Conservation (phyloP, 2,329 filamentous ascomycete species). For the Fusarium burgessii region DNA sequence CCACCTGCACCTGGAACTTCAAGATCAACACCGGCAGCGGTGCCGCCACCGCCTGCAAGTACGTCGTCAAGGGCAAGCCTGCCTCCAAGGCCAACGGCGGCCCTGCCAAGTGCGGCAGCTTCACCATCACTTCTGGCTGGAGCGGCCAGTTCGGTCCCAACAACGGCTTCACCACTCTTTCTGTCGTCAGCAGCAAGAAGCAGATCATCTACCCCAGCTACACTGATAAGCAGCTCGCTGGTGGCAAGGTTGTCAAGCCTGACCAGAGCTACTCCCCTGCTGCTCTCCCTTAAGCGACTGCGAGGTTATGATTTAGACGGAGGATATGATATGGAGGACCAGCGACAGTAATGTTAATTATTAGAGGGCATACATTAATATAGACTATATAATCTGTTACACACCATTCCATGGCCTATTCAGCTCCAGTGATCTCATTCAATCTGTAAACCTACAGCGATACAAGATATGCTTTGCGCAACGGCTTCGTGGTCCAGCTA, state of each 20-base stretch:
- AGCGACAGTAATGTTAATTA: conserved; percentile 5
- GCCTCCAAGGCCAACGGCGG: conserved; percentile 55
- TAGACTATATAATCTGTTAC: conserved; percentile 1
- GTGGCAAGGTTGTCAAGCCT: conserved; percentile 59
- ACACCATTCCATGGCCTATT: rapidly evolving
- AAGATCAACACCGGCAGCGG: conserved; percentile 58
- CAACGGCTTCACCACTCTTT: conserved; percentile 65
- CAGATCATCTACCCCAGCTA: conserved; percentile 65
- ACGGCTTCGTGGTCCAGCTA: neutral
- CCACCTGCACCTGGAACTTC: conserved; percentile 59
- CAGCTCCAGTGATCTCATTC: neutral
- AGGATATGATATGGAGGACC: neutral
- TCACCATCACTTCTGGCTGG: conserved; percentile 65
- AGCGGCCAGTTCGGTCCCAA: conserved; percentile 64
- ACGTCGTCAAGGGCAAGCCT: conserved; percentile 48
- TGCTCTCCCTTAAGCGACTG: conserved; percentile 27
- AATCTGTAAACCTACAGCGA: neutral
- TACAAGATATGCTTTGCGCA: rapidly evolving
- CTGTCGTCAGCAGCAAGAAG: conserved; percentile 56
- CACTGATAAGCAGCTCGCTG: conserved; percentile 61
- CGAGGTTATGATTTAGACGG: neutral
- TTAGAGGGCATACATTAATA: conserved; percentile 1
- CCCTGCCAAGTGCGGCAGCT: conserved; percentile 59
- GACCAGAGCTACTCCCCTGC: conserved; percentile 59
- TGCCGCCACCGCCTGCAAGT: conserved; percentile 47